Evolutionary conservation across 257 asterid species (phyloP).

Genomic region (Nicotiana benthamiana): DNA sequence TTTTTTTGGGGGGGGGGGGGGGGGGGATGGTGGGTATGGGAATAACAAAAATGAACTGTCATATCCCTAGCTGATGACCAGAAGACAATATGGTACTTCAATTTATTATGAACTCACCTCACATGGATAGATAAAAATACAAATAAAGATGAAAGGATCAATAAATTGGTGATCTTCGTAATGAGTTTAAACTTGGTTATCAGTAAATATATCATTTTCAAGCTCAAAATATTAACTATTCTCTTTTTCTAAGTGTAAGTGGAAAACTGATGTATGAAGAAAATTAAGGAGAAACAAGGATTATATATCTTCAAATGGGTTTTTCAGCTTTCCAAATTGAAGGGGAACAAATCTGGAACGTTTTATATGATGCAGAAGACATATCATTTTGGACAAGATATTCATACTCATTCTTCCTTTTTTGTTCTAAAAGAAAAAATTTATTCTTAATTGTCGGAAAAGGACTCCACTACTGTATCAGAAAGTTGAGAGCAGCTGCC

Average conservation of each 20-base stretch:
- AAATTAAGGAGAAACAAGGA: neutral
- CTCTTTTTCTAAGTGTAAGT: neutral
- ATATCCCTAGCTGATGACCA: neutral
- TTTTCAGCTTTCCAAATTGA: neutral
- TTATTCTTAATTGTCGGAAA: neutral
- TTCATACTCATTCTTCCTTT: neutral
- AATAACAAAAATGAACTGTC: neutral
- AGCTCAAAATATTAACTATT: neutral
- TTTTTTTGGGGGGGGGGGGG: neutral
- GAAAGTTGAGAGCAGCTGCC: neutral
- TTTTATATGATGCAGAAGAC: neutral
- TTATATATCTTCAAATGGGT: neutral
- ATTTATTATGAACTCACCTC: neutral
- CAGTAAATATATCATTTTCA: neutral
- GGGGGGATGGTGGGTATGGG: neutral
- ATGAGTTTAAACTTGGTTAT: neutral
- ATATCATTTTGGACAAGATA: neutral
- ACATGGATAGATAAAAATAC: neutral
- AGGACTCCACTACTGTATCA: neutral
- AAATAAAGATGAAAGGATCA: neutral
- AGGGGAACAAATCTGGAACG: neutral
- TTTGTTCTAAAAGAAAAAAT: neutral
- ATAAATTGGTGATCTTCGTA: neutral
- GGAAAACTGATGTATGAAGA: neutral
- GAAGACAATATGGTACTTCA: neutral